Base-by-base conservation (phyloP, 495 filamentous ascomycete genomes). In the Hypoxylon fragiforme region DNA sequence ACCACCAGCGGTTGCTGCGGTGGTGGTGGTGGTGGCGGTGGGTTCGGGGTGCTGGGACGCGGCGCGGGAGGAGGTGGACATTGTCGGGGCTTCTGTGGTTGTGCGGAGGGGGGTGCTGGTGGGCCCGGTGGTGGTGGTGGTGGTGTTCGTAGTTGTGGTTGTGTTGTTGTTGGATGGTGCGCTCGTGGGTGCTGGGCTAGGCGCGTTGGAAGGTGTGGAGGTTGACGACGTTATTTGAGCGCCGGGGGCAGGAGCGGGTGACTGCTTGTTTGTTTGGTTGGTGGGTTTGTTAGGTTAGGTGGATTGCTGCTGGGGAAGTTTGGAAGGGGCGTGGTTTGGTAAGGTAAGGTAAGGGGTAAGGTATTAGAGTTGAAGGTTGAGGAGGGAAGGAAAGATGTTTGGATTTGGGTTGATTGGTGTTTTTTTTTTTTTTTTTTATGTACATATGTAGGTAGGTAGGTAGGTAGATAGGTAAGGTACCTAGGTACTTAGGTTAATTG, bases 21-120 rank as follows among this genome's bases (percentile, higher is more conserved):
- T 24, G 14, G 49, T 22, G 1, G 26, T 42, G 21, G 31, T 42
- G 21, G 53, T 54, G 16, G 47, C 28, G 13, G 63, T 47, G 37
- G 68, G 54, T 22, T 43, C 63, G 20, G 63, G 67, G 8, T 56
- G 59, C 50, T 57, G 57, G 36, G 38, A 16, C 13, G 43, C 3
- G 43, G 30, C 43, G 45, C 40, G 48, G 34, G 56, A 32, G 35
- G 65, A 40, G 60, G 61, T 54, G 49, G 39, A 50, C 58, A n/a
- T 59, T 47, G 42, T 54, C 7, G 3, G 48, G 26, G 16, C 30
- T 41, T 46, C 38, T 36, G 35, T 21, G 49, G 5, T 43, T 43
- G 38, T 54, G 24, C 24, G 24, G 24, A 28, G 24, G 4, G 24
- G 24, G 4, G 24, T 28, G 24, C 24, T 9, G 24, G 24, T 28